These are phyloP conservation scores for Fragilaria radians DNA, from an alignment of 108 stramenopile species.

Conservation along the genomic window DNA sequence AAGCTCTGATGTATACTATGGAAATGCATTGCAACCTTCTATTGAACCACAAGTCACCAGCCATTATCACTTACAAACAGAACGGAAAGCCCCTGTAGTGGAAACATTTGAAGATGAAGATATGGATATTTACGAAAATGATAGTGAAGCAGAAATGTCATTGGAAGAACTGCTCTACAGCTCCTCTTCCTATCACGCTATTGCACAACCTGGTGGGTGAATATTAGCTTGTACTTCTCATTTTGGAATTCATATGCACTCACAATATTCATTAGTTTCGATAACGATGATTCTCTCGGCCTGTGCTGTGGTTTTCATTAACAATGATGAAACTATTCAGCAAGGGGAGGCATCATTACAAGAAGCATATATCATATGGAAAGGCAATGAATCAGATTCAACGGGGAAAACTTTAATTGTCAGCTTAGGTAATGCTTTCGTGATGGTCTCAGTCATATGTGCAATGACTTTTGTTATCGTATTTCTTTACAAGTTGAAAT, in stretches of 20 bases:
- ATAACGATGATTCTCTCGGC: slow-evolving; percentile 82
- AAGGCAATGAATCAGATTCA: slow-evolving; percentile 32
- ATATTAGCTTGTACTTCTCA: neutral
- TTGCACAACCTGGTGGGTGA: slow-evolving; percentile 56
- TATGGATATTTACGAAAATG: slow-evolving; percentile 17
- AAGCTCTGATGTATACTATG: too few relatives aligned
- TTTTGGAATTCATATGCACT: neutral
- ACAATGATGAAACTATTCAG: slow-evolving; percentile 53
- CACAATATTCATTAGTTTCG: slow-evolving; percentile 28
- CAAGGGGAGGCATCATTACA: slow-evolving; percentile 55
- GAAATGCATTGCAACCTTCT: too few relatives aligned
- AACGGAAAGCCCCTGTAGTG: neutral
- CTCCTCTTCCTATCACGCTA: slow-evolving; percentile 74
- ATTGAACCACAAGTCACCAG: neutral
- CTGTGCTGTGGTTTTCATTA: slow-evolving; percentile 67
- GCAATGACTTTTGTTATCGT: slow-evolving; percentile 91
- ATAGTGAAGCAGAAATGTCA: slow-evolving; percentile 30
- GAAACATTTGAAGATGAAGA: slow-evolving; percentile 6
- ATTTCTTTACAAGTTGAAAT: slow-evolving; percentile 80
- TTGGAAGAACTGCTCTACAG: slow-evolving; percentile 73
- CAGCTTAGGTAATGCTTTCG: slow-evolving; percentile 87
- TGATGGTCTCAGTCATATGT: slow-evolving; percentile 84
- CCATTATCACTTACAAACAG: neutral
- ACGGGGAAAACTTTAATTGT: slow-evolving; percentile 52
- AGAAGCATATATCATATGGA: slow-evolving; percentile 61